Percentiles rank a stretch among this genome's conserved stretches.
phyloP scores from a whole-genome alignment of 208 protist genomes.

The Trypanosomatidae sp. region DNA sequence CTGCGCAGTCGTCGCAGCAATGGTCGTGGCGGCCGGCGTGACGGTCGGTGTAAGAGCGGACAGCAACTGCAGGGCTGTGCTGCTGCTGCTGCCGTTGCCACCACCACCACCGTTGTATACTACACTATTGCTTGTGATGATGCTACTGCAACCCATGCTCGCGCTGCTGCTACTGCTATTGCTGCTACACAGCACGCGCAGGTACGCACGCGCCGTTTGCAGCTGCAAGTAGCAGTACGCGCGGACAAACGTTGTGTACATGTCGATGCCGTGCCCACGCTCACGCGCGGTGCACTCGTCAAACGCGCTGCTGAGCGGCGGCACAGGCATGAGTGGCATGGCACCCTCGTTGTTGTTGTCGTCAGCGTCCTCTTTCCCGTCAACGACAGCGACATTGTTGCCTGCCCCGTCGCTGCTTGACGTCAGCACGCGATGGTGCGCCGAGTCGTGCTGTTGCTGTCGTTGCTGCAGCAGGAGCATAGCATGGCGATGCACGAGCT shows the following conservation, averaged over 20 bases:
- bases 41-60: no score
- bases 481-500: conserved; percentile 87
- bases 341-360: conserved; percentile 27
- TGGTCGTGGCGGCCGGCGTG: no score
- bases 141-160: no score
- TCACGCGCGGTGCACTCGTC: conserved; percentile 88
- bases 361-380: neutral
- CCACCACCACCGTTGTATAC: no score
- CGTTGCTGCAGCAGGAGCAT: conserved; percentile 21
- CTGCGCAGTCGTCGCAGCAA: no score
- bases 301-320: conserved; percentile 89
- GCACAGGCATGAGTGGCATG: conserved; percentile 84
- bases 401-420: neutral
- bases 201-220: conserved; percentile 77
- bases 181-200: no score
- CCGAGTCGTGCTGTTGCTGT: neutral
- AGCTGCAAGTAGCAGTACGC: conserved; percentile 86
- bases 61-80: no score
- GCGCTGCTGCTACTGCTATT: no score
- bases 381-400: neutral
- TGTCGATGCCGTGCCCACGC: conserved; percentile 61
- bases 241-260: conserved; percentile 88
- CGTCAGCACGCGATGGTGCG: neutral
- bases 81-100: no score
- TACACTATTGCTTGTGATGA: no score